Evolutionary conservation across 306 rosid species (phyloP).

Genomic region (Ceratonia siliqua): DNA sequence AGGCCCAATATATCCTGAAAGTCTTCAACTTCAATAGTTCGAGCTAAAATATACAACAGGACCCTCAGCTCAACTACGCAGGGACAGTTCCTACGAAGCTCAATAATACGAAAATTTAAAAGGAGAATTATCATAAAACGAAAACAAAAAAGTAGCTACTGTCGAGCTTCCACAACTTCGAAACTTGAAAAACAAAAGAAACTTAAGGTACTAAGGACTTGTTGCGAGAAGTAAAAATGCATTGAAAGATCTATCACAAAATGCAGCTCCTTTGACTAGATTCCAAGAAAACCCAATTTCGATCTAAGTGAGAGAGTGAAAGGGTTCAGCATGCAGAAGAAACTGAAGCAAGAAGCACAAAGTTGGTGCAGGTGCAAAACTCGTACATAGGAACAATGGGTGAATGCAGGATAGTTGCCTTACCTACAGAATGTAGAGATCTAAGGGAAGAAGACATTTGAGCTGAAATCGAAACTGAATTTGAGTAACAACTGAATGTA

Average conservation of each 20-base stretch:
- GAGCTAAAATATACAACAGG: neutral
- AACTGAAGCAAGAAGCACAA: constrained; percentile 15
- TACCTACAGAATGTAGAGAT: constrained; percentile 48
- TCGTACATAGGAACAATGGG: neutral
- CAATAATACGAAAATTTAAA: neutral
- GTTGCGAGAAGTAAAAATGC: constrained; percentile 15
- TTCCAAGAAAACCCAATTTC: constrained; percentile 1
- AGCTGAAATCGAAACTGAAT: constrained; percentile 25
- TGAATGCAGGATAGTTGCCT: neutral
- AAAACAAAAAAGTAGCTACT: neutral
- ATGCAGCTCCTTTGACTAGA: constrained; percentile 43
- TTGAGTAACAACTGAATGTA: constrained; percentile 39
- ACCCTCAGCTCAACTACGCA: constrained; percentile 10
- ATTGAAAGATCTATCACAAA: constrained; percentile 41
- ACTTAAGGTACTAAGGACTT: constrained; percentile 20
- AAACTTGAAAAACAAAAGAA: neutral
- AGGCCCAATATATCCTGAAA: neutral
- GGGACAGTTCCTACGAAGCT: constrained; percentile 22
- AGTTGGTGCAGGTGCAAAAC: neutral
- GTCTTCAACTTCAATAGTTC: neutral
- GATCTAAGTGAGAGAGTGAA: constrained; percentile 19
- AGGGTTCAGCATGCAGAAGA: constrained; percentile 1
- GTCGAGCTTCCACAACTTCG: neutral
- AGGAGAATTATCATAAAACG: constrained; percentile 26
- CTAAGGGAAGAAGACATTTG: constrained; percentile 38